phyloP scores from a whole-genome alignment of 495 filamentous ascomycete genomes.

The Thermothielavioides terrestris region DNA sequence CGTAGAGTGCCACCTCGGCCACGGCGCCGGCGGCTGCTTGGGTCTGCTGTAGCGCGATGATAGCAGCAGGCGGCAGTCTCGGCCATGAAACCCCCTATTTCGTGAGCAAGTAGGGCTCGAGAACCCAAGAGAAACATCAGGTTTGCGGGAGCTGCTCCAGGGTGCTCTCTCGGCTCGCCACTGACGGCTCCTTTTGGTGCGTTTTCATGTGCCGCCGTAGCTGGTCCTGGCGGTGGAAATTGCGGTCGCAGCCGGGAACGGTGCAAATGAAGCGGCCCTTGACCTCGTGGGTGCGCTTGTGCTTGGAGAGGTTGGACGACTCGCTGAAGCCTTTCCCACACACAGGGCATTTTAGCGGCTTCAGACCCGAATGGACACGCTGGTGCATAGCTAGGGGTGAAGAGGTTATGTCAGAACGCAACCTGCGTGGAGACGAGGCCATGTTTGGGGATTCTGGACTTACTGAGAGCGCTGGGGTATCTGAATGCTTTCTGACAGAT shows the following conservation, averaged over 20 bases:
- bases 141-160: too few relatives aligned
- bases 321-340: conserved; percentile 46
- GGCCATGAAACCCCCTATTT: too few relatives aligned
- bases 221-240: conserved; percentile 51
- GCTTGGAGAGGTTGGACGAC: conserved; percentile 49
- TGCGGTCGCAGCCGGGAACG: conserved; percentile 39
- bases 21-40: too few relatives aligned
- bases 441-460: conserved; percentile 9
- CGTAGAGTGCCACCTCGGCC: too few relatives aligned
- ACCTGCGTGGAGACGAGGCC: too few relatives aligned
- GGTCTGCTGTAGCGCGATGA: too few relatives aligned
- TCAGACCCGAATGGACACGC: conserved; percentile 45
- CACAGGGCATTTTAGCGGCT: conserved; percentile 39
- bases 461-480: conserved; percentile 48
- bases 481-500: conserved; percentile 48
- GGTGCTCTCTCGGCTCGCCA: too few relatives aligned
- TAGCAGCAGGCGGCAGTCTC: too few relatives aligned
- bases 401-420: too few relatives aligned
- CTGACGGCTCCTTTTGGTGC: conserved; percentile 29
- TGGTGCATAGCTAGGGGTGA: conserved; percentile 50
- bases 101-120: too few relatives aligned
- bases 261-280: conserved; percentile 42
- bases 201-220: conserved; percentile 38
- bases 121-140: too few relatives aligned
- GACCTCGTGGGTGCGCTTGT: conserved; percentile 43